These are phyloP conservation scores for Metschnikowia lunata DNA, from an alignment of 805 yeast species.

Conservation along the genomic window DNA sequence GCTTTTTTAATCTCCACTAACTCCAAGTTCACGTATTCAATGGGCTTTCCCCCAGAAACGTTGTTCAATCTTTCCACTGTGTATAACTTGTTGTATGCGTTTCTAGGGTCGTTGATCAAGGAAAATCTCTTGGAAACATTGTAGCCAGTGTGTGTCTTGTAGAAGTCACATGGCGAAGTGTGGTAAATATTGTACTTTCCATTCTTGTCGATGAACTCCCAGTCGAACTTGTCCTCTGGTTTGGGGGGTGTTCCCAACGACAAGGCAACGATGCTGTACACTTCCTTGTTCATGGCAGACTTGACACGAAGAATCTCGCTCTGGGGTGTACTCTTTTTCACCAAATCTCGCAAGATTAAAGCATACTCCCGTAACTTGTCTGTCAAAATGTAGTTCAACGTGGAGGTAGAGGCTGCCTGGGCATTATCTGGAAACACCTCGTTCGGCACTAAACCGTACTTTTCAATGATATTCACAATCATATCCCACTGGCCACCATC, in stretches of 20 bases:
- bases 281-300: slow-evolving; percentile 49
- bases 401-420: slow-evolving; percentile 49
- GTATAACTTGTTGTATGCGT: slow-evolving; percentile 57
- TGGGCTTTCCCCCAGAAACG: slow-evolving; percentile 64
- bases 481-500: slow-evolving; percentile 91
- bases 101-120: slow-evolving; percentile 78
- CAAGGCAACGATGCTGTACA: slow-evolving; percentile 62
- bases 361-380: slow-evolving; percentile 78
- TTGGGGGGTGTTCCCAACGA: slow-evolving; percentile 78
- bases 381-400: slow-evolving; percentile 58
- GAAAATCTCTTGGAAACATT: slow-evolving; percentile 56
- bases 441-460: slow-evolving; percentile 79
- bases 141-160: slow-evolving; percentile 48
- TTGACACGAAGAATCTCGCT: slow-evolving; percentile 32
- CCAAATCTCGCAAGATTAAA: slow-evolving; percentile 54
- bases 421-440: slow-evolving; percentile 67
- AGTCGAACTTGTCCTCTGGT: slow-evolving; percentile 59
- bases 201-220: slow-evolving; percentile 77
- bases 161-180: slow-evolving; percentile 65
- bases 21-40: slow-evolving; percentile 66
- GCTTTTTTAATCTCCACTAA: slow-evolving; percentile 53
- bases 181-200: slow-evolving; percentile 49
- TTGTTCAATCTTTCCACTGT: slow-evolving; percentile 75
- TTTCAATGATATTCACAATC: slow-evolving; percentile 70
- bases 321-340: slow-evolving; percentile 39